These are phyloP conservation scores for Haematococcus lacustris DNA, from an alignment of 139 green algal genomes.

Conservation along the genomic window DNA sequence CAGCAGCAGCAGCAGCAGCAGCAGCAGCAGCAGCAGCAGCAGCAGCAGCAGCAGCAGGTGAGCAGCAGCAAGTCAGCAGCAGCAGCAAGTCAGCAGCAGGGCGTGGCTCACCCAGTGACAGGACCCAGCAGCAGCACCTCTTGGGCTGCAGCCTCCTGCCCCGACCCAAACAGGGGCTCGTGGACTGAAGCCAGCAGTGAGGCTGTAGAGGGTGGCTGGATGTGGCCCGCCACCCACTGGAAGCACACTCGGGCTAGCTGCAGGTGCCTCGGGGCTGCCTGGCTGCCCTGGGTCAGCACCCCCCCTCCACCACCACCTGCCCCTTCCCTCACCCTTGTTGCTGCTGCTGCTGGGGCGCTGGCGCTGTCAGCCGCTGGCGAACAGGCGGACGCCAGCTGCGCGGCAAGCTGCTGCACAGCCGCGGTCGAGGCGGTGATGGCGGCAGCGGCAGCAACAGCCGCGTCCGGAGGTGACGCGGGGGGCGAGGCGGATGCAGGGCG, in stretches of 20 bases:
- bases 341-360: conserved; percentile 5
- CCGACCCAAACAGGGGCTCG: conserved; percentile 21
- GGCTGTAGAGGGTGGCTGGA: conserved; percentile 2
- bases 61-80: no score
- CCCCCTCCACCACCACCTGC: no score
- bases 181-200: conserved; percentile 21
- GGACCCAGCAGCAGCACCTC: not conserved
- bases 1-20: no score
- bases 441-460: no score
- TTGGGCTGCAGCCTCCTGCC: no score
- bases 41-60: no score
- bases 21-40: no score
- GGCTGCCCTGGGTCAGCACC: no score
- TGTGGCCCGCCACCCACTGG: conserved; percentile 42
- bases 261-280: conserved; percentile 34
- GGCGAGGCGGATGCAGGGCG: not conserved
- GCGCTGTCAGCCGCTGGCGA: not conserved
- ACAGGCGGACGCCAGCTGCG: not conserved
- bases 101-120: no score
- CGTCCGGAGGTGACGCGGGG: not conserved
- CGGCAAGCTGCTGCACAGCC: no score
- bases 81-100: no score
- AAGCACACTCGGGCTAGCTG: conserved; percentile 41
- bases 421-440: no score
- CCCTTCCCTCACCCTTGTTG: not conserved